Percentiles rank a stretch among this genome's conserved stretches.
phyloP scores from a whole-genome alignment of 257 asterid genomes.

The Petunia axillaris region DNA sequence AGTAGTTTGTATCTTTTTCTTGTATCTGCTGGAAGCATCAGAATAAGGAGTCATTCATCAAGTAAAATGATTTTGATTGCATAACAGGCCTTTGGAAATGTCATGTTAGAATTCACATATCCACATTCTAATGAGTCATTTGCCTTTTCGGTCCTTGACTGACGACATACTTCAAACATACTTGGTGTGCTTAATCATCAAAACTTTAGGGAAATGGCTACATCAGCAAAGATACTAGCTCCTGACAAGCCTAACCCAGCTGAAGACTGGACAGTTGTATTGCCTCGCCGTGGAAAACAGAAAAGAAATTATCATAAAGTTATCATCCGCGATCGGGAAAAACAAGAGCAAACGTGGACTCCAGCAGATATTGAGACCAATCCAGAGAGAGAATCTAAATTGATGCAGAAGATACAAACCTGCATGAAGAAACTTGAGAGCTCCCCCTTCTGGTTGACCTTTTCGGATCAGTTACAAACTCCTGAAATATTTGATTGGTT shows the following conservation, averaged over 20 bases:
- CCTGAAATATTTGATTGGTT: constrained; percentile 49
- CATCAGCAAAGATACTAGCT: constrained; percentile 37
- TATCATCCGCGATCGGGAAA: constrained; percentile 34
- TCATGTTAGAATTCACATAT: neutral
- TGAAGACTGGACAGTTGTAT: constrained; percentile 76
- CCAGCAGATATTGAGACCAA: constrained; percentile 55
- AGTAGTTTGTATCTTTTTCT: neutral
- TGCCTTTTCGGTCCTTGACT: neutral
- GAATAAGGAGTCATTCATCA: neutral
- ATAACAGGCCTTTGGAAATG: neutral
- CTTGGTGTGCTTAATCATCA: neutral
- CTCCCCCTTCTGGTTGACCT: constrained; percentile 49
- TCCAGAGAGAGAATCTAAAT: constrained; percentile 56
- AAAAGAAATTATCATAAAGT: constrained; percentile 32
- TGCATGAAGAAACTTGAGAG: constrained; percentile 51
- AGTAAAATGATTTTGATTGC: neutral
- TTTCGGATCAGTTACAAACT: constrained; percentile 51
- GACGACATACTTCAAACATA: neutral
- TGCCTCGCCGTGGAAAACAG: constrained; percentile 70
- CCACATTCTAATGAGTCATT: neutral
- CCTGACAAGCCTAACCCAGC: constrained; percentile 35
- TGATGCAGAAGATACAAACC: constrained; percentile 65
- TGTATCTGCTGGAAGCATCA: constrained; percentile 1
- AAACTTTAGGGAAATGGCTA: constrained; percentile 41
- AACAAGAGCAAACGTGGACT: constrained; percentile 58